phyloP scores from a whole-genome alignment of 306 rosid genomes.

The Amphicarpaea edgeworthii region DNA sequence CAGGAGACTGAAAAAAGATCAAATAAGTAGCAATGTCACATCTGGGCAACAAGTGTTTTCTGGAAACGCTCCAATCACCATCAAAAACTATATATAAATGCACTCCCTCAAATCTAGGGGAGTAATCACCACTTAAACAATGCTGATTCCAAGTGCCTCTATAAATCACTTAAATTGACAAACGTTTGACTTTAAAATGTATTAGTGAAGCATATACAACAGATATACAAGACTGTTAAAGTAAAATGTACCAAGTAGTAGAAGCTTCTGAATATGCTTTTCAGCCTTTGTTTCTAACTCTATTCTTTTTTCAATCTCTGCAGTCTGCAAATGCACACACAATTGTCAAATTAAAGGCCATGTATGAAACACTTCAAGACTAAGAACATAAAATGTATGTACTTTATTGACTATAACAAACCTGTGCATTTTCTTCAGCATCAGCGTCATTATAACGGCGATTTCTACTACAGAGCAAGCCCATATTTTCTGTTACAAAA shows the following conservation, averaged over 20 bases:
- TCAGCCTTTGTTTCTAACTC: slow-evolving; percentile 94
- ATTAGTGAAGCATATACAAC: slow-evolving; percentile 27
- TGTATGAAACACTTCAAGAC: slow-evolving; percentile 23
- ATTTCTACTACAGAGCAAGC: slow-evolving; percentile 89
- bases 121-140: slow-evolving; percentile 23
- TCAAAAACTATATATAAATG: neutral
- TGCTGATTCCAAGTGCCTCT: slow-evolving; percentile 25
- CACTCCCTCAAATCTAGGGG: neutral
- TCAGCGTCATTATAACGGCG: slow-evolving; percentile 74
- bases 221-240: slow-evolving; percentile 22
- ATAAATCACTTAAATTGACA: neutral
- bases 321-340: slow-evolving; percentile 68
- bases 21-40: neutral
- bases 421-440: slow-evolving; percentile 87
- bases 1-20: neutral
- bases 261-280: slow-evolving; percentile 94
- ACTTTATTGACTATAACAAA: slow-evolving; percentile 42
- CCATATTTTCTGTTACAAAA: slow-evolving; percentile 78
- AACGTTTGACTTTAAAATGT: slow-evolving; percentile 29
- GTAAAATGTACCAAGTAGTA: slow-evolving; percentile 75
- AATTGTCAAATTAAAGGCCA: slow-evolving; percentile 38
- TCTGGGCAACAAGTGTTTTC: neutral
- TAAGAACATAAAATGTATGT: neutral
- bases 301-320: slow-evolving; percentile 92
- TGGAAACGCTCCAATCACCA: neutral